Conservation (phyloP, 2,329 filamentous ascomycete genomes). For the Metarhizium sp. region DNA sequence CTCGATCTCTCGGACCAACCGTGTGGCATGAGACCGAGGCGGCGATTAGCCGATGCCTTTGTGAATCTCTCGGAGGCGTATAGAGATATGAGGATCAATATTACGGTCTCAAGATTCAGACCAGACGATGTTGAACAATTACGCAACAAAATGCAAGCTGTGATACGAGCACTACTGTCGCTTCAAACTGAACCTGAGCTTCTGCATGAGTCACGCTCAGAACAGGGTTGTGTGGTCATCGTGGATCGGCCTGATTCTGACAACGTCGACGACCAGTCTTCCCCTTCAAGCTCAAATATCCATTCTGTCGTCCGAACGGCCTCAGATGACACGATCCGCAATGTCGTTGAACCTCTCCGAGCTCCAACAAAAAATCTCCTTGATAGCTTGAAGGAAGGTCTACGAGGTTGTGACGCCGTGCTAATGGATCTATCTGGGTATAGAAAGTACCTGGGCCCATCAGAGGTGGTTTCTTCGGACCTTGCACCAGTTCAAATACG, state of each 20-base stretch:
- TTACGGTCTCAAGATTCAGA: slow-evolving; percentile 43
- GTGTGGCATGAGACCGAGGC: slow-evolving; percentile 22
- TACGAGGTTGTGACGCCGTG: slow-evolving; percentile 39
- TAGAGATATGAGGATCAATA: slow-evolving; percentile 46
- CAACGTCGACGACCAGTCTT: not conserved
- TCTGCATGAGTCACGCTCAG: slow-evolving; percentile 24
- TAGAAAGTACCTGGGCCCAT: slow-evolving; percentile 36
- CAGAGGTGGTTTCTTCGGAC: slow-evolving; percentile 30
- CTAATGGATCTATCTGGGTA: slow-evolving; percentile 45
- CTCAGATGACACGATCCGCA: slow-evolving; percentile 10
- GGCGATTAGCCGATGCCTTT: slow-evolving; percentile 39
- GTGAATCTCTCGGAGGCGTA: slow-evolving; percentile 47
- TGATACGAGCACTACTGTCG: slow-evolving; percentile 43
- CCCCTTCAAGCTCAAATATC: not conserved
- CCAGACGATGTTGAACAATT: slow-evolving; percentile 39
- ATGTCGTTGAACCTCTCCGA: slow-evolving; percentile 24
- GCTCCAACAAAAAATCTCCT: slow-evolving; percentile 38
- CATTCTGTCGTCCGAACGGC: not conserved
- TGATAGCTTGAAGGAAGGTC: slow-evolving; percentile 31
- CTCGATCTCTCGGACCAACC: slow-evolving; percentile 11
- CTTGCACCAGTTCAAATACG: slow-evolving; percentile 27
- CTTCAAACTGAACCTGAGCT: slow-evolving; percentile 39
- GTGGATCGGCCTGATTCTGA: slow-evolving; percentile 4
- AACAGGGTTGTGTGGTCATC: slow-evolving; percentile 9
- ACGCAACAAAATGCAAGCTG: slow-evolving; percentile 45